A percentile compares a stretch with the other conserved stretches of the same genome.
phyloP scores from a whole-genome alignment of 1,284 basidiomycete genomes.

The Sphaerobolus stellatus region DNA sequence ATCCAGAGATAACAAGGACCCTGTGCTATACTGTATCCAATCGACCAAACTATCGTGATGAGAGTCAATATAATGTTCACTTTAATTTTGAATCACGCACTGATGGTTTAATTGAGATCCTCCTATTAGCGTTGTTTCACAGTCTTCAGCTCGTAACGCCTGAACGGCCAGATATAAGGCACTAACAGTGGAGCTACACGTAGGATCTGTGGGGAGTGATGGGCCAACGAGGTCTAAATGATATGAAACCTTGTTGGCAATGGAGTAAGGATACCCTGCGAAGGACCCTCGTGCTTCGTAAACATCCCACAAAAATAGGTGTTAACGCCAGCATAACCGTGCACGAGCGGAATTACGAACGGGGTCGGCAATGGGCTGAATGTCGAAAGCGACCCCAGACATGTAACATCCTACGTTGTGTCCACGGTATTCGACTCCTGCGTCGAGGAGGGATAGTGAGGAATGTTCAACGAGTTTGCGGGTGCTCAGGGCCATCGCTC shows the following conservation, averaged over 20 bases:
- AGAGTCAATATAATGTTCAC: too few relatives aligned
- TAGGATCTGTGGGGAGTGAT: constrained; percentile 49
- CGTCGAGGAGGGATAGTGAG: constrained; percentile 16
- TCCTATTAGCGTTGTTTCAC: constrained; percentile 47
- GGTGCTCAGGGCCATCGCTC: constrained; percentile 18
- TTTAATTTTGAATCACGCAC: too few relatives aligned
- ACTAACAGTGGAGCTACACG: constrained; percentile 47
- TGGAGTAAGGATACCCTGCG: constrained; percentile 34
- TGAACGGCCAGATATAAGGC: constrained; percentile 48
- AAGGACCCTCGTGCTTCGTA: constrained; percentile 36
- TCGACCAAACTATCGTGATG: constrained; percentile 36
- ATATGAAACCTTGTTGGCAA: constrained; percentile 49
- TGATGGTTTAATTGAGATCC: constrained; percentile 42
- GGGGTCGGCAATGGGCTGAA: constrained; percentile 27
- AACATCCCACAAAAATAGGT: constrained; percentile 29
- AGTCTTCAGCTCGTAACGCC: constrained; percentile 43
- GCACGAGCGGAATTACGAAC: constrained; percentile 16
- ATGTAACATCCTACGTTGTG: constrained; percentile 15
- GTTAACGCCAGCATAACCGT: not conserved
- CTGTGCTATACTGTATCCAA: constrained; percentile 35
- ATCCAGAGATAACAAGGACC: constrained; percentile 40
- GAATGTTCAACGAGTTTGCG: constrained; percentile 16
- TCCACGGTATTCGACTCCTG: constrained; percentile 16
- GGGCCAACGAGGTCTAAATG: constrained; percentile 47
- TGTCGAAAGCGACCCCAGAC: too few relatives aligned